A percentile compares a stretch with the other conserved stretches of the same genome.
Evolutionary conservation across 202 grass and related monocot species (phyloP).

Genomic region (Eragrostis tef): DNA sequence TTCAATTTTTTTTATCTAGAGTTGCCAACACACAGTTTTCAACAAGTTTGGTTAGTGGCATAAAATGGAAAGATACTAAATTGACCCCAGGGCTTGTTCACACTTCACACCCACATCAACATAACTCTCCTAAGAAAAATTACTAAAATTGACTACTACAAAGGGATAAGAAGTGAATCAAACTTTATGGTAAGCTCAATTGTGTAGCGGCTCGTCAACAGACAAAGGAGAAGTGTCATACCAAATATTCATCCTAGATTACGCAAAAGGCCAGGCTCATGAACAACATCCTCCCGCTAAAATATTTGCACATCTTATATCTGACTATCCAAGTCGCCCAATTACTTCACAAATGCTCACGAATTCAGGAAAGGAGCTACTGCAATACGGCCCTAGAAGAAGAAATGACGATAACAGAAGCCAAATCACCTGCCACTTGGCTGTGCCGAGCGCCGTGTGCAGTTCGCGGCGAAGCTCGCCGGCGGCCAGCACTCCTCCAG

Average conservation of each 20-base stretch:
- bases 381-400: not conserved
- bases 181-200: slow-evolving; percentile 17
- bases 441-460: slow-evolving; percentile 73
- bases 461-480: slow-evolving; percentile 62
- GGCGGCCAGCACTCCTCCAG: slow-evolving; percentile 24
- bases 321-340: not conserved
- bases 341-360: not conserved
- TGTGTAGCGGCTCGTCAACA: not conserved
- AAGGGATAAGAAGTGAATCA: slow-evolving; percentile 16
- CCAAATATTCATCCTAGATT: not conserved
- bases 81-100: not conserved
- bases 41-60: not conserved
- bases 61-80: not conserved
- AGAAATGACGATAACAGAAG: not conserved
- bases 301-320: not conserved
- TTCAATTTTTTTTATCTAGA: not conserved
- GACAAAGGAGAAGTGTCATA: not conserved
- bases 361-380: not conserved
- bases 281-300: not conserved
- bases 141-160: not conserved
- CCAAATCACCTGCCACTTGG: slow-evolving; percentile 86
- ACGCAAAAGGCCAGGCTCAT: not conserved
- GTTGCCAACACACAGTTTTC: not conserved
- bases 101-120: not conserved
- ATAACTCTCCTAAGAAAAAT: not conserved